Percentiles rank a stretch among this genome's conserved stretches.
These are phyloP conservation scores for Russula lepida DNA, from an alignment of 768 basidiomycete genomes.

Conservation along the genomic window DNA sequence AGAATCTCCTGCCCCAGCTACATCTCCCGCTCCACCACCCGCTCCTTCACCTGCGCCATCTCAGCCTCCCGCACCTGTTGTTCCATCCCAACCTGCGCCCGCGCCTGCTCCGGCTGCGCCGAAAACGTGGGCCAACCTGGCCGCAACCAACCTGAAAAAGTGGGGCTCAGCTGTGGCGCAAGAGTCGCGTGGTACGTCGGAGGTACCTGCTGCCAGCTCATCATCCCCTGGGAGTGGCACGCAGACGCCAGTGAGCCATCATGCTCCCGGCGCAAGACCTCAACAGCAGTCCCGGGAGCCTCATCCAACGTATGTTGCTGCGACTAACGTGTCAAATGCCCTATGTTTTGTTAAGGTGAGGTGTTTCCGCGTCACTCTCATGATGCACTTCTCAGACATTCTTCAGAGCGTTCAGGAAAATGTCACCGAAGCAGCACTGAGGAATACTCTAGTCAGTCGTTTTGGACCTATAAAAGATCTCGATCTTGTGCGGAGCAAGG, in stretches of 20 bases:
- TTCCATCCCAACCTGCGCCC: constrained; percentile 32
- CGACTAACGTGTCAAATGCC: constrained; percentile 53
- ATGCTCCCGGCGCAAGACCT: constrained; percentile 29
- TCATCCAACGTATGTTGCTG: constrained; percentile 47
- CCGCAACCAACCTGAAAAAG: constrained; percentile 71
- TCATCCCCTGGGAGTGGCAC: constrained; percentile 36
- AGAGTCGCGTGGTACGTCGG: constrained; percentile 68
- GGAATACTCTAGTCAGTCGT: constrained; percentile 41
- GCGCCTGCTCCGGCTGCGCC: constrained; percentile 44
- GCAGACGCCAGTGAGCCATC: constrained; percentile 29
- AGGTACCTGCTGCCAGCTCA: constrained; percentile 41
- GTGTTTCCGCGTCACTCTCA: constrained; percentile 6
- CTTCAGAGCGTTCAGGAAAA: constrained; percentile 63
- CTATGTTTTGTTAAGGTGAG: constrained; percentile 90
- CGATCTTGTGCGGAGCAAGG: constrained; percentile 81
- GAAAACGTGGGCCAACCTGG: constrained; percentile 88
- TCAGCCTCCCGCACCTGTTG: constrained; percentile 21
- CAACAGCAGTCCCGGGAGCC: constrained; percentile 33
- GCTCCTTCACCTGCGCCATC: constrained; percentile 25
- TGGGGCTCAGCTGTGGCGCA: constrained; percentile 81
- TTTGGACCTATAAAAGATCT: constrained; percentile 83
- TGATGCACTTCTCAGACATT: constrained; percentile 2
- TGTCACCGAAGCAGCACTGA: constrained; percentile 45
- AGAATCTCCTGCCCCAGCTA: constrained; percentile 24
- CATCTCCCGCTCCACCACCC: constrained; percentile 25